Conservation (phyloP, 257 asterid species). For the Nemophila menziesii region DNA sequence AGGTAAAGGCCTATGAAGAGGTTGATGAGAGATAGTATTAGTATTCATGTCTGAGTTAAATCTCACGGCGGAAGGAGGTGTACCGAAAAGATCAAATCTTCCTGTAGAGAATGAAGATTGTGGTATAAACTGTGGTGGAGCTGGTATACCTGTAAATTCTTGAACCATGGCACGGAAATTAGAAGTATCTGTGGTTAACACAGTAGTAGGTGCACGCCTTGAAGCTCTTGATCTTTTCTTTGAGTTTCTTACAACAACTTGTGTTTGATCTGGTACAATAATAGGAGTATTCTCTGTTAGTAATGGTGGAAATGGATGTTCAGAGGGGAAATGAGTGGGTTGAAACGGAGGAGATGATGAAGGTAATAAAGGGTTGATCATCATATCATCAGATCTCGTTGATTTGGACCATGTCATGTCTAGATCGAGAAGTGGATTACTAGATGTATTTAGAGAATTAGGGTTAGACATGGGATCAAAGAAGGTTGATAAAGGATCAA, state of each 20-base stretch:
- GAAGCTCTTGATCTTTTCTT: conserved; percentile 81
- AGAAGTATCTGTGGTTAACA: conserved; percentile 60
- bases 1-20: conserved; percentile 43
- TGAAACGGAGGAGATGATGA: conserved; percentile 8
- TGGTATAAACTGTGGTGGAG: conserved; percentile 51
- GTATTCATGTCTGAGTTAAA: conserved; percentile 20
- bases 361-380: conserved; percentile 9
- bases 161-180: conserved; percentile 97
- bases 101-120: conserved; percentile 26
- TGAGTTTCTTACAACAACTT: conserved; percentile 43
- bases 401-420: conserved; percentile 29
- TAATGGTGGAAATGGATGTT: neutral
- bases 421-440: conserved; percentile 15
- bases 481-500: conserved; percentile 40
- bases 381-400: conserved; percentile 23
- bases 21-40: conserved; percentile 19
- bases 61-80: conserved; percentile 23
- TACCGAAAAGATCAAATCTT: conserved; percentile 40
- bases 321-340: conserved; percentile 8
- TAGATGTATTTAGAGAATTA: conserved; percentile 7
- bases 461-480: conserved; percentile 16
- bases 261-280: conserved; percentile 10
- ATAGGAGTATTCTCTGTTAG: conserved; percentile 3
- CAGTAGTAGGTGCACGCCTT: conserved; percentile 86
- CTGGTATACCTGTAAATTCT: conserved; percentile 79